Base-by-base conservation (phyloP, 2,329 filamentous ascomycete genomes). In the Pestalotiopsis sp. region DNA sequence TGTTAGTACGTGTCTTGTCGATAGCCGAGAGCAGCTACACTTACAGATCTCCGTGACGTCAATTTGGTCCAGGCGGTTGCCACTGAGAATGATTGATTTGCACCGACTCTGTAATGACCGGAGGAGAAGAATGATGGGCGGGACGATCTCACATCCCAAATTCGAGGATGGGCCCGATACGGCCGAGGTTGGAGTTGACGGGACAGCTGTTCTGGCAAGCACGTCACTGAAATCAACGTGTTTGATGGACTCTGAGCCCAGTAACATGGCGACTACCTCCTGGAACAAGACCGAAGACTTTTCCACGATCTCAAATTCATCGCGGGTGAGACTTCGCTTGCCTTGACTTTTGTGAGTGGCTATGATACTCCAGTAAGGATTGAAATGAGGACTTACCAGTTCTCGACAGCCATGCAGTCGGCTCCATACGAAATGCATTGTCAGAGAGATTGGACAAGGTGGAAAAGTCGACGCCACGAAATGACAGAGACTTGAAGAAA, bases 401-500 rank as follows among this genome's bases (percentile, higher is more conserved):
- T 14, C 87, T 80, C 56, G 84, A 88, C 52, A 86, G 80, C 71
- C 86, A 86, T 4, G 84, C 84, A 11, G 87, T 82, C 27, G 82
- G 81, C 69, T 85, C 82, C 23, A 81, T 82, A 49, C 84, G 82
- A 4, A 80, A 78, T 1, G 79, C 74, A 58, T 81, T 81, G 69
- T 89, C 87, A 61, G 80, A 80, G 39, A 75, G 73, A 41, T 79
- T 78, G 56, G 79, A 77, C 1, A 85, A 76, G 17, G 73, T 77
- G 1, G 82, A 82, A 23, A 89, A 79, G 70, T 88, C 84, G 14
- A 89, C 81, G 66, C 85, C 82, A 11, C 80, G 77, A 70, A 89
- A 87, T 1, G 86, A 88, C n/a, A 89, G 76, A 0, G 86, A 85
- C 68, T 85, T 86, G 77, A 89, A 89, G 72, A 86, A 89, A 71